phyloP scores from a whole-genome alignment of 1,139 yeast species.

The Hyphopichia pseudoburtonii region DNA sequence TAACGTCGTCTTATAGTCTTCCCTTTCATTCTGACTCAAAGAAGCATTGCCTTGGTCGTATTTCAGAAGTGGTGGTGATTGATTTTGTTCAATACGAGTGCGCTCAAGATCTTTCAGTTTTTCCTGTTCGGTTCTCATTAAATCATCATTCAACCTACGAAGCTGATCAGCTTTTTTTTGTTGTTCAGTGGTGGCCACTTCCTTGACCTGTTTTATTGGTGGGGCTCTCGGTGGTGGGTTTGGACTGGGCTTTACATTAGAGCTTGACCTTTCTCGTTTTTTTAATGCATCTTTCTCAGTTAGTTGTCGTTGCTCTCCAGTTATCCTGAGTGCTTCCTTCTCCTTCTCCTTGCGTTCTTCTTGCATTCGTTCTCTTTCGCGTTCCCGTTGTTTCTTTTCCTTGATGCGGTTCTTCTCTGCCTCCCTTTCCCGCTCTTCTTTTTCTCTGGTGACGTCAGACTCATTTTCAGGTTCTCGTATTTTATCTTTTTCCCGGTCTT shows the following conservation, averaged over 20 bases:
- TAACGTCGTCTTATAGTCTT: slow-evolving; percentile 17
- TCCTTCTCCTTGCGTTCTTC: slow-evolving; percentile 7
- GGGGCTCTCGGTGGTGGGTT: no score
- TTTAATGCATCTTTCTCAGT: no score
- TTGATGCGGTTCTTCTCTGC: no score
- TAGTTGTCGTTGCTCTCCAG: background rate
- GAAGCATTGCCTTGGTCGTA: slow-evolving; percentile 1
- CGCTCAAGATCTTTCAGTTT: slow-evolving; percentile 8
- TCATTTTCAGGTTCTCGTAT: slow-evolving; percentile 6
- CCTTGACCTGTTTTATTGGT: background rate
- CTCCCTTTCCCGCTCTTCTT: slow-evolving; percentile 3
- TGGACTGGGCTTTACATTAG: no score
- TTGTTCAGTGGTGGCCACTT: slow-evolving; percentile 8
- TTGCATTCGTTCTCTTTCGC: slow-evolving; percentile 2
- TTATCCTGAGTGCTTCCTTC: slow-evolving; percentile 7
- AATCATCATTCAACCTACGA: slow-evolving; percentile 20
- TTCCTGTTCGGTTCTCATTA: slow-evolving; percentile 13
- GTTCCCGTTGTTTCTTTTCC: slow-evolving; percentile 2
- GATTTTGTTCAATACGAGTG: slow-evolving; percentile 9
- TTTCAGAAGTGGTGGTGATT: slow-evolving; percentile 7
- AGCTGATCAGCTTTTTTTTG: slow-evolving; percentile 18
- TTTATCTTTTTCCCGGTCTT: background rate
- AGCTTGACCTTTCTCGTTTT: no score
- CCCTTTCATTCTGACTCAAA: slow-evolving; percentile 13
- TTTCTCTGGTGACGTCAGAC: no score